A percentile compares a stretch with the other conserved stretches of the same genome.
These are phyloP conservation scores for Penicillium sp. DNA, from an alignment of 2,329 filamentous ascomycete species.

Conservation along the genomic window DNA sequence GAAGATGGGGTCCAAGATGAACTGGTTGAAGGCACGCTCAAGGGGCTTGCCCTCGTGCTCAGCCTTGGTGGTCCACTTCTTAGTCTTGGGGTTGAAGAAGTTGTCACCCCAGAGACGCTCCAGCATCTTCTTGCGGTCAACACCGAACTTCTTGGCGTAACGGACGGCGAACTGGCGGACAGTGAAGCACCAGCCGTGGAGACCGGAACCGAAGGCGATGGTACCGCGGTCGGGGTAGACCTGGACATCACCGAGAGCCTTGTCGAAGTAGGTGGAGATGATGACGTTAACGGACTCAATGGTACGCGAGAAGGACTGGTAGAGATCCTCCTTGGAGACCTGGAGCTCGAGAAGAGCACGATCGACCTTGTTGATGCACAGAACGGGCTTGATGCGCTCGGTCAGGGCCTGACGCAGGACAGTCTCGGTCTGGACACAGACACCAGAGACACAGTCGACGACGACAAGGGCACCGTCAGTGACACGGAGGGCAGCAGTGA, in stretches of 20 bases:
- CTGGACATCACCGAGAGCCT: constrained; percentile 93
- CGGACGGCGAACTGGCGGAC: constrained; percentile 92
- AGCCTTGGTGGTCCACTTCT: constrained; percentile 96
- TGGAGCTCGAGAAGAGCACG: constrained; percentile 98
- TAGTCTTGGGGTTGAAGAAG: constrained; percentile 99
- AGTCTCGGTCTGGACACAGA: constrained; percentile 99
- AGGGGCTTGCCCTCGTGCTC: constrained; percentile 81
- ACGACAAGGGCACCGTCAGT: constrained; percentile 99
- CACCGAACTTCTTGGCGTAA: constrained; percentile 99
- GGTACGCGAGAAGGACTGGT: constrained; percentile 99
- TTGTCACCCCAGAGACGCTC: constrained; percentile 99
- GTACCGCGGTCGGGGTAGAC: constrained; percentile 98
- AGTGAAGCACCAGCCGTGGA: constrained; percentile 99
- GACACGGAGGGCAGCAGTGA: constrained; percentile 98
- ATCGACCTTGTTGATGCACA: constrained; percentile 99
- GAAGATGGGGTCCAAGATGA: constrained; percentile 99
- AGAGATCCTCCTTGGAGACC: constrained; percentile 97
- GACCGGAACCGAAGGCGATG: constrained; percentile 98
- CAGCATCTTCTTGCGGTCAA: constrained; percentile 99
- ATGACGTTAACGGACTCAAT: constrained; percentile 99
- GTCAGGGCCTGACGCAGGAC: constrained; percentile 97
- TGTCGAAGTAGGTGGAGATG: constrained; percentile 98
- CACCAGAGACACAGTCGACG: constrained; percentile 99
- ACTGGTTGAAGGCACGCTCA: constrained; percentile 99
- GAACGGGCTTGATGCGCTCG: constrained; percentile 99